Percentiles rank a stretch among this genome's conserved stretches.
phyloP scores from a whole-genome alignment of 495 filamentous ascomycete genomes.

The Aspergillus egyptiacus region DNA sequence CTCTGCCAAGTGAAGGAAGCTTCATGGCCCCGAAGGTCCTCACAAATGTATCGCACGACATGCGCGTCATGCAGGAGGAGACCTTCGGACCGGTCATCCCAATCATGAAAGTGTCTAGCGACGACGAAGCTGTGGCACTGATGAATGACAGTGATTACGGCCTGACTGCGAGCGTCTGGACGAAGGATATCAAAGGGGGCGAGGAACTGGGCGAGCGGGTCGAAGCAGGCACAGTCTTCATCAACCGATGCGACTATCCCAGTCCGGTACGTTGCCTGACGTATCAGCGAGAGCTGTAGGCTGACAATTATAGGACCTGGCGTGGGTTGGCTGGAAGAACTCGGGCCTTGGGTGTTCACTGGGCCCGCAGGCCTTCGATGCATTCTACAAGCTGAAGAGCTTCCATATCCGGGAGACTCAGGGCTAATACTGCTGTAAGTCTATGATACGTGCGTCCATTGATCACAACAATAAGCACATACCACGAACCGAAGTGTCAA shows the following conservation, averaged over 20 bases:
- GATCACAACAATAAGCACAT: too few relatives aligned
- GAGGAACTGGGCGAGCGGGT: constrained; percentile 72
- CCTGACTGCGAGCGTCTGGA: constrained; percentile 97
- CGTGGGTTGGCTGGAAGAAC: constrained; percentile 98
- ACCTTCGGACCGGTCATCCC: constrained; percentile 95
- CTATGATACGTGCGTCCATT: constrained; percentile 52
- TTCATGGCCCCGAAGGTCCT: constrained; percentile 82
- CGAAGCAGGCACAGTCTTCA: constrained; percentile 93
- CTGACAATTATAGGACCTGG: constrained; percentile 65
- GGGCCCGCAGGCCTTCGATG: constrained; percentile 86
- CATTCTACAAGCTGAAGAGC: constrained; percentile 94
- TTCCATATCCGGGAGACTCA: constrained; percentile 74
- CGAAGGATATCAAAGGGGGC: constrained; percentile 75
- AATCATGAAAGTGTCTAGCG: constrained; percentile 81
- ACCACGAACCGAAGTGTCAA: too few relatives aligned
- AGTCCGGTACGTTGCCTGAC: constrained; percentile 64
- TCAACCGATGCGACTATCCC: constrained; percentile 92
- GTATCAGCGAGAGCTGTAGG: not conserved
- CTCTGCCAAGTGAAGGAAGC: constrained; percentile 66
- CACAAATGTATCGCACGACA: constrained; percentile 72
- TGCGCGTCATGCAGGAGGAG: constrained; percentile 91
- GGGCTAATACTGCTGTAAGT: constrained; percentile 2
- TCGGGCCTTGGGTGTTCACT: constrained; percentile 87
- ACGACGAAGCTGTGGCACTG: constrained; percentile 72
- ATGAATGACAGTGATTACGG: constrained; percentile 98